phyloP scores from a whole-genome alignment of 163 green algal species.

The Scenedesmus sp. region DNA sequence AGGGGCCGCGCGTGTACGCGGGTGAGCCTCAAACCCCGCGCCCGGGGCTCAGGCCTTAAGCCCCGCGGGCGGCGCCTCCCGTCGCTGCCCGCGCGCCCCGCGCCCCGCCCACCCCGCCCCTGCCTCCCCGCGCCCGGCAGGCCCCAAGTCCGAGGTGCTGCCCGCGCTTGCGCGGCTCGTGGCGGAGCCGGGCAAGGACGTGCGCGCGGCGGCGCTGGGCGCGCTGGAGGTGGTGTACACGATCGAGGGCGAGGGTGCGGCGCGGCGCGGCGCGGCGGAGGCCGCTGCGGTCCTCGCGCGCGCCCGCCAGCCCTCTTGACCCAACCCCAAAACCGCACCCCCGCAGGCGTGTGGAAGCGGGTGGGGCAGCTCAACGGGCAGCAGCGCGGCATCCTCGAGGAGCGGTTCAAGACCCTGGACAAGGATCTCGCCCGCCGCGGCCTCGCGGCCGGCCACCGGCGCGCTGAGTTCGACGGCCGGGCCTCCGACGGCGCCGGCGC shows the following conservation, averaged over 20 bases:
- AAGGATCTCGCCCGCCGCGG: slow-evolving; percentile 66
- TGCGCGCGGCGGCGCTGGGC: slow-evolving; percentile 77
- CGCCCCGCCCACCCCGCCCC: no score
- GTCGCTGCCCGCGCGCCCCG: no score
- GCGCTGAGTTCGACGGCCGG: slow-evolving; percentile 13
- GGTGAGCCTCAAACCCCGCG: no score
- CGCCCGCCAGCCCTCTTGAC: no score
- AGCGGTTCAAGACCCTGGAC: slow-evolving; percentile 89
- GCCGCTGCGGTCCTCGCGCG: no score
- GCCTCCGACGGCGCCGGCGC: background rate
- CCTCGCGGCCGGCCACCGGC: slow-evolving; percentile 58
- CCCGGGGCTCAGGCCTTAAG: no score
- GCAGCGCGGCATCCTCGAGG: slow-evolving; percentile 87
- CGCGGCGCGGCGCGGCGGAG: no score
- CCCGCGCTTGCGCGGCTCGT: slow-evolving; percentile 71
- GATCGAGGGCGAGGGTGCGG: slow-evolving; percentile 71
- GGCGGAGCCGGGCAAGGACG: slow-evolving; percentile 82
- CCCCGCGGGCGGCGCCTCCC: no score
- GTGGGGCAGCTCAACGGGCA: slow-evolving; percentile 79
- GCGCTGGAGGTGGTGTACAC: slow-evolving; percentile 80
- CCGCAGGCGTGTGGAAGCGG: slow-evolving; percentile 72
- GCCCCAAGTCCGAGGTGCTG: slow-evolving; percentile 57
- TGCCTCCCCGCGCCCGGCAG: no score
- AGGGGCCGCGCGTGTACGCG: slow-evolving; percentile 62
- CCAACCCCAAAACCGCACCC: no score